Evolutionary conservation across 139 green algal genomes (phyloP).

Genomic region (Chlamydomonas eustigma): DNA sequence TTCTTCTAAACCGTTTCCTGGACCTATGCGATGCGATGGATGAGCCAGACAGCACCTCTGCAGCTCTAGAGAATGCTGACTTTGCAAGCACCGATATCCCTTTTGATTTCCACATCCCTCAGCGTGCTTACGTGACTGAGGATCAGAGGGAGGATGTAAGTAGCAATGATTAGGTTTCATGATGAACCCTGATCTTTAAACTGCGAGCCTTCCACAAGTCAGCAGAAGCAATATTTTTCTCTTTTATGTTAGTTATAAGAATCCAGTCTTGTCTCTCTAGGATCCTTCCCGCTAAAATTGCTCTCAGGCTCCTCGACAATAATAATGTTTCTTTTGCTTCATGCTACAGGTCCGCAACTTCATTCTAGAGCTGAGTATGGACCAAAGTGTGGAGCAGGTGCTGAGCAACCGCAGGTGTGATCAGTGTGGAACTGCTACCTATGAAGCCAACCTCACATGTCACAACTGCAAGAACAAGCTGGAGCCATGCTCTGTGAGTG

Average conservation of each 20-base stretch:
- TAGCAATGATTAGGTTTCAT: no score
- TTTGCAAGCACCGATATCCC: constrained; percentile 69
- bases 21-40: constrained; percentile 81
- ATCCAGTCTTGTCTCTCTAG: no score
- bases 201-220: no score
- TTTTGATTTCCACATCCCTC: constrained; percentile 64
- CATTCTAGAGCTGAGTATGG: constrained; percentile 68
- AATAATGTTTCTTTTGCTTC: no score
- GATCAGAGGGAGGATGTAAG: constrained; percentile 50
- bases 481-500: constrained; percentile 56
- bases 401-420: constrained; percentile 50
- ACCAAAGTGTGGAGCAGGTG: constrained; percentile 58
- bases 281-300: no score
- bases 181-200: no score
- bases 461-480: constrained; percentile 51
- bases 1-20: constrained; percentile 82
- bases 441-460: constrained; percentile 62
- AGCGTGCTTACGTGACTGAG: constrained; percentile 52
- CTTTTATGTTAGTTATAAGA: no score
- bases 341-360: constrained; percentile 65
- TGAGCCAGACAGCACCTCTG: constrained; percentile 47
- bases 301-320: no score
- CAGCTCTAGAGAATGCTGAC: constrained; percentile 66
- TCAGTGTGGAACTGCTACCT: constrained; percentile 59
- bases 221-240: no score